Evolutionary conservation across 2,329 filamentous ascomycete species (phyloP), one percentile per base, ranked within the genome.

Genomic region (Nannizziopsis barbatae): DNA sequence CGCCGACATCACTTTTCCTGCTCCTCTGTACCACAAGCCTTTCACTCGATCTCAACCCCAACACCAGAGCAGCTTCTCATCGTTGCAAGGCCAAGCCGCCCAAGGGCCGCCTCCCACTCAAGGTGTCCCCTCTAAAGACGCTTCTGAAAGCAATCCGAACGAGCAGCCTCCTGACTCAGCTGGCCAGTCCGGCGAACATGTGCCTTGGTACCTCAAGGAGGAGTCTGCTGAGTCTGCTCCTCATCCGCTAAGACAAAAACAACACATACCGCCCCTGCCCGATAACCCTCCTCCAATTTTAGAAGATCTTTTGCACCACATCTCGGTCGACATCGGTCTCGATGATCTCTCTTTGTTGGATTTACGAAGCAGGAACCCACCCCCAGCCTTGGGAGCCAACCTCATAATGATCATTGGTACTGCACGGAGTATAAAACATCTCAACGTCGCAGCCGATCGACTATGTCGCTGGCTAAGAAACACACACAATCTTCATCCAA

Each of bases 381-480:
- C 89, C 0, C 82, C 90, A 0, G 89, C 89, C 0, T 75, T 98
- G 1, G 92, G 92, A 1, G 79, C 86, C 1, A 89, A 90, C 58
- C 75, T 95, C 22, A 75, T 98, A 47, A 96, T 96, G 92, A 69
- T 98, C 27, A 80, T 98, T 54, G 88, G 84, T 36, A 95, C 88
- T 7, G 86, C 90, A 11, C 83, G 92, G 50, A 93, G 86, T 58
- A 86, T 95, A 65, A 88, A 90, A 45, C 92, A 98, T 69, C 72
- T 98, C 32, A 90, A 95, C 61, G 83, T 95, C 17, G 86, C 86
- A 1, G 87, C 89, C 0, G 88, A 94, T 60, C 80, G 87, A n/a
- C 76, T 95, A 20, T 86, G 89, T 54, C 79, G 90, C 50, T 95
- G 86, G 84, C 70, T 95, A 39, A 76, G 88, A 45, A 80, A 76